Percentiles rank a stretch among this genome's conserved stretches.
These are phyloP conservation scores for Neltuma alba DNA, from an alignment of 306 rosid genomes.

Conservation along the genomic window DNA sequence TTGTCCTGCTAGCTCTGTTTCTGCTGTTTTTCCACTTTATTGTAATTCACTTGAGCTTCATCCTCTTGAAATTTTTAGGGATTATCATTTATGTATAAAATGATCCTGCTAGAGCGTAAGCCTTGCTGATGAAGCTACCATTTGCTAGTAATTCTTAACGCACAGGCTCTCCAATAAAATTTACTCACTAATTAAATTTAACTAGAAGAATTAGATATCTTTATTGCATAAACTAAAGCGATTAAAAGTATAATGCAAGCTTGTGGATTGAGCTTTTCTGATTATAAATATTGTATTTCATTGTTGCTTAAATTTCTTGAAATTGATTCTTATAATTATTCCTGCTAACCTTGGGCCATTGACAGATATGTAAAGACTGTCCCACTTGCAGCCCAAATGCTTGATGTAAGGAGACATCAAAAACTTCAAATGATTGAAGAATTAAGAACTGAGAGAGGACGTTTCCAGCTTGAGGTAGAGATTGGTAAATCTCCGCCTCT, in stretches of 20 bases:
- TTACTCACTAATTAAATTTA: neutral
- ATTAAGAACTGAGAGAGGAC: constrained; percentile 64
- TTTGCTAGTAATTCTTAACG: neutral
- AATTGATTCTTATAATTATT: constrained; percentile 9
- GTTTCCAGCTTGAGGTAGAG: constrained; percentile 82
- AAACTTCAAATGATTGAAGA: constrained; percentile 81
- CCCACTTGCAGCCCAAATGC: constrained; percentile 93
- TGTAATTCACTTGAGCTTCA: neutral
- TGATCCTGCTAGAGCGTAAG: neutral
- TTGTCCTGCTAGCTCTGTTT: neutral
- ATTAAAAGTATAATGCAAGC: neutral
- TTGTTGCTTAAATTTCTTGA: constrained; percentile 23
- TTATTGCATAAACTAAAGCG: neutral
- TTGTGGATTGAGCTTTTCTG: constrained; percentile 5
- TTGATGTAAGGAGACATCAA: constrained; percentile 89
- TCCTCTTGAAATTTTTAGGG: neutral
- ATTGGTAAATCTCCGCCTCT: constrained; percentile 98
- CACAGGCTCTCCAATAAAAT: neutral
- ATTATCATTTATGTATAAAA: neutral
- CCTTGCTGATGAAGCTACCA: neutral
- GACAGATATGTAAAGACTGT: constrained; percentile 92
- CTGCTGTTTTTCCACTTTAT: neutral
- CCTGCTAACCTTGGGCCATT: constrained; percentile 20
- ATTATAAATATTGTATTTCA: constrained; percentile 24
- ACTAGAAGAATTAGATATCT: neutral